Evolutionary conservation across 2,329 filamentous ascomycete species (phyloP).

Genomic region (Fusarium napiforme): DNA sequence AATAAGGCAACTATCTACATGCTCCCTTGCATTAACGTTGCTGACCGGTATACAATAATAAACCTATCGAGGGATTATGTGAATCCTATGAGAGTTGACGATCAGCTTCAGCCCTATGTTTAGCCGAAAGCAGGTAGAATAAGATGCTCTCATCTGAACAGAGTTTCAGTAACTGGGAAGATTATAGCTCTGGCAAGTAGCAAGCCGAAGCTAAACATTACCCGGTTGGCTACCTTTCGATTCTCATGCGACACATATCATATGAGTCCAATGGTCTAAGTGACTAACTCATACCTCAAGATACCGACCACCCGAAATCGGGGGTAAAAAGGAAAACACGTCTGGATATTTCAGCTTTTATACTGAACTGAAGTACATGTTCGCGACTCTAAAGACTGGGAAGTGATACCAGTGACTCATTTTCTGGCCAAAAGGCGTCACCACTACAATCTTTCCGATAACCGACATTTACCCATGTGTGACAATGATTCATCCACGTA

Average conservation of each 20-base stretch:
- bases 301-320: not conserved
- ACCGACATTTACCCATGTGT: constrained; percentile 38
- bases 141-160: not conserved
- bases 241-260: not conserved
- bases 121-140: too few relatives aligned
- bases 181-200: not conserved
- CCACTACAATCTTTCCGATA: constrained; percentile 5
- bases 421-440: constrained; percentile 7
- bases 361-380: too few relatives aligned
- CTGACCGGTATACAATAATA: not conserved
- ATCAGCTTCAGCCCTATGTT: not conserved
- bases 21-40: not conserved
- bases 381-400: not conserved
- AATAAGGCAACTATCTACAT: not conserved
- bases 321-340: not conserved
- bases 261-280: not conserved
- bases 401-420: constrained; percentile 12
- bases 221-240: not conserved
- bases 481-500: not conserved
- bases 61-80: not conserved
- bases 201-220: not conserved
- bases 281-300: not conserved
- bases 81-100: not conserved
- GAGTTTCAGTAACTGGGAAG: too few relatives aligned
- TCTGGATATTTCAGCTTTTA: not conserved